phyloP scores from a whole-genome alignment of 371 early-diverging fungal species.

The Mucor racemosus region DNA sequence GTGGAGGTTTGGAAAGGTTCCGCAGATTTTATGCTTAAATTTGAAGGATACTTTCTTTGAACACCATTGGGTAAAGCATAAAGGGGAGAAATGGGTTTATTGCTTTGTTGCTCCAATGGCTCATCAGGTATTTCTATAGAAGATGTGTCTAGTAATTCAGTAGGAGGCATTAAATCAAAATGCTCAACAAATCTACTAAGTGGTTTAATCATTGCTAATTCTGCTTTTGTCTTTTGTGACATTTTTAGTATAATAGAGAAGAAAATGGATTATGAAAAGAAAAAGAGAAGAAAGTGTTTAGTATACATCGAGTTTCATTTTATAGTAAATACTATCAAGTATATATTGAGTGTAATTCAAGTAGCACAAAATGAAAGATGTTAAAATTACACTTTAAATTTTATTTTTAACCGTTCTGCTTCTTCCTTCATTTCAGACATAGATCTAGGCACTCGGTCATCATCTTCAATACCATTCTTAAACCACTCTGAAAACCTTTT shows the following conservation, averaged over 20 bases:
- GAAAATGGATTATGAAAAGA: neutral
- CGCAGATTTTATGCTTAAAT: neutral
- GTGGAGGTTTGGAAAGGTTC: neutral
- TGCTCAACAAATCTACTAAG: conserved; percentile 17
- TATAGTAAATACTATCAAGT: neutral
- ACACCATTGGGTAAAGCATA: neutral
- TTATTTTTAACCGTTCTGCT: conserved; percentile 17
- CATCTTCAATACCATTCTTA: neutral
- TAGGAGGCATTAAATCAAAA: conserved; percentile 18
- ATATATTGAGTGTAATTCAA: neutral
- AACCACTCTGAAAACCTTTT: conserved; percentile 13
- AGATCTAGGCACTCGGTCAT: conserved; percentile 11
- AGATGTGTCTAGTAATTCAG: conserved; percentile 3
- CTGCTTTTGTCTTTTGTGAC: neutral
- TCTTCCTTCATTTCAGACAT: conserved; percentile 14
- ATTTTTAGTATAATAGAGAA: neutral
- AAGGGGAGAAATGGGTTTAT: conserved; percentile 2
- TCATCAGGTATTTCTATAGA: conserved; percentile 1
- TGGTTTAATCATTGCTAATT: neutral
- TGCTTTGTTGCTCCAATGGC: neutral
- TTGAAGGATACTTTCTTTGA: neutral
- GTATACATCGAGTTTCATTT: neutral
- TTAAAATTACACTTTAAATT: neutral
- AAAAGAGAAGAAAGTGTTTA: neutral
- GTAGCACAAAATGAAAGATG: neutral